Evolutionary conservation across 768 basidiomycete genomes (phyloP).

Genomic region (Lentinula detonsa): DNA sequence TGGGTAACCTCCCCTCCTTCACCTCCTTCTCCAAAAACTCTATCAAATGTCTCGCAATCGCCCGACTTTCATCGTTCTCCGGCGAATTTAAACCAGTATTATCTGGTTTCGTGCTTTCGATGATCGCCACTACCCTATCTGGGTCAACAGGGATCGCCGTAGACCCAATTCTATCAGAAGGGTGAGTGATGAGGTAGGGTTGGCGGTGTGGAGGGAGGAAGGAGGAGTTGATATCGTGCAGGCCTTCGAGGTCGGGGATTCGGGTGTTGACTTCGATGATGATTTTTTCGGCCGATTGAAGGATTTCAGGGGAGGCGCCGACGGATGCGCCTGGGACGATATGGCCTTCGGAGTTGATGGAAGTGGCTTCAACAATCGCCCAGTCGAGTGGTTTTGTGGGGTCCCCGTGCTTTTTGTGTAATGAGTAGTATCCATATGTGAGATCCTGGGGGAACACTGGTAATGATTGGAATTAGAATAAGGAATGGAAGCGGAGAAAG

Average conservation of each 20-base stretch:
- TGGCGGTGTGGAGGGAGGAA: slow-evolving; percentile 37
- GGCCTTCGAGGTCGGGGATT: slow-evolving; percentile 38
- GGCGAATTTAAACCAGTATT: slow-evolving; percentile 40
- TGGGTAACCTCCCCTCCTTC: slow-evolving; percentile 31
- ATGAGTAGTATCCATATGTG: slow-evolving; percentile 40
- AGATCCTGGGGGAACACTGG: slow-evolving; percentile 46
- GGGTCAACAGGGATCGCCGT: slow-evolving; percentile 41
- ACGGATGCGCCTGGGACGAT: slow-evolving; percentile 44
- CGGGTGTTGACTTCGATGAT: slow-evolving; percentile 45
- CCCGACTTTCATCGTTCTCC: slow-evolving; percentile 34
- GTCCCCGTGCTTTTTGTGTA: slow-evolving; percentile 37
- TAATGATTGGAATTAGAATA: too few relatives aligned
- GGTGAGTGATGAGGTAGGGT: slow-evolving; percentile 38
- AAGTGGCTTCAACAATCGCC: slow-evolving; percentile 46
- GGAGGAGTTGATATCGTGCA: slow-evolving; percentile 42
- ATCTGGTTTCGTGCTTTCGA: slow-evolving; percentile 34
- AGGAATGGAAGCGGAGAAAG: background rate
- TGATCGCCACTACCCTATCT: slow-evolving; percentile 40
- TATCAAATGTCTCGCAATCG: slow-evolving; percentile 40
- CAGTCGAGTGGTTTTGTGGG: slow-evolving; percentile 38
- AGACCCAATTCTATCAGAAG: slow-evolving; percentile 36
- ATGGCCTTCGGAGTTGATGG: slow-evolving; percentile 39
- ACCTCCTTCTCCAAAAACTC: slow-evolving; percentile 37
- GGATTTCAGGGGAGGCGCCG: slow-evolving; percentile 41
- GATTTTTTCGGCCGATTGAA: slow-evolving; percentile 42